Conservation (phyloP, 176 grass and related monocot genomes). For the Canna indica region DNA sequence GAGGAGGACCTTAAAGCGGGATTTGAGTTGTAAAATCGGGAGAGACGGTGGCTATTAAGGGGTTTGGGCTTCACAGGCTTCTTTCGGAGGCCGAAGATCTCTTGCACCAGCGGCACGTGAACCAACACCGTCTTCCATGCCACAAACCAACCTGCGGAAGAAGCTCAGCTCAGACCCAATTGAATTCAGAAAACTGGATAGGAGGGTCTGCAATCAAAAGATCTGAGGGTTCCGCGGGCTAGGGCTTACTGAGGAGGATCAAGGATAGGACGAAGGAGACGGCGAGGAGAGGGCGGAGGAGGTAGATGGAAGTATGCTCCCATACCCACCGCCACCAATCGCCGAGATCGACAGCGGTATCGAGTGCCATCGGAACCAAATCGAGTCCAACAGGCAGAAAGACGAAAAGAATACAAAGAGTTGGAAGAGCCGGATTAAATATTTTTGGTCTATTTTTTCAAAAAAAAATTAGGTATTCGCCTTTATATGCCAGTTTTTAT, state of each 20-base stretch:
- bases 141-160: conserved; percentile 77
- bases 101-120: conserved; percentile 89
- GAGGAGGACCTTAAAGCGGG: conserved; percentile 1
- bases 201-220: background rate
- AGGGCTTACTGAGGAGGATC: conserved; percentile 52
- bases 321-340: conserved; percentile 20
- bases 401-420: background rate
- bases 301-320: conserved; percentile 37
- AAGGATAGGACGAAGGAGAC: conserved; percentile 58
- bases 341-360: background rate
- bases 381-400: too few species aligned
- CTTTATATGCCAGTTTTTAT: too few species aligned
- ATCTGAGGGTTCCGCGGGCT: background rate
- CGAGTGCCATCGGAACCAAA: background rate
- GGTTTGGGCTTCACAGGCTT: conserved; percentile 75
- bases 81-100: conserved; percentile 77
- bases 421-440: background rate
- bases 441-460: too few species aligned
- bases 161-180: background rate
- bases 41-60: conserved; percentile 40
- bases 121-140: conserved; percentile 93
- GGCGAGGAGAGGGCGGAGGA: conserved; percentile 67
- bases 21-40: conserved; percentile 45
- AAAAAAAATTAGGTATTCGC: too few species aligned
- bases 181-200: background rate